These are phyloP conservation scores for Aspergillus pseudoviridinutans DNA, from an alignment of 2,329 filamentous ascomycete genomes.

Conservation along the genomic window DNA sequence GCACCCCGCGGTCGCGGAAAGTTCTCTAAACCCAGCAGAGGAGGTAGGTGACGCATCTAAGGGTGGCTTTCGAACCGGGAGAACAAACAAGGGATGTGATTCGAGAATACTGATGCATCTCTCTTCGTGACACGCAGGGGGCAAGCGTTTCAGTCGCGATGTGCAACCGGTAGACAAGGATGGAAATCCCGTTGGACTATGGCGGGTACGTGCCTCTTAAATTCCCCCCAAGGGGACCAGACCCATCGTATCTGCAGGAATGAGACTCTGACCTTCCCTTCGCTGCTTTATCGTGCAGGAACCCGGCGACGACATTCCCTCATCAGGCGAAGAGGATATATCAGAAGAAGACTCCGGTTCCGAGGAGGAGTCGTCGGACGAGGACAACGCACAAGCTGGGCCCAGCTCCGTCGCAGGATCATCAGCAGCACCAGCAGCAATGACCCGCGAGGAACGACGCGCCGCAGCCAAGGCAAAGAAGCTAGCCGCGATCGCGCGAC, in stretches of 20 bases:
- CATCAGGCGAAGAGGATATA: slow-evolving; percentile 50
- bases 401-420: slow-evolving; percentile 38
- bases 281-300: slow-evolving; percentile 23
- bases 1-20: slow-evolving; percentile 74
- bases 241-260: no score
- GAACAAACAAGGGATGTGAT: background rate
- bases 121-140: slow-evolving; percentile 54
- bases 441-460: slow-evolving; percentile 84
- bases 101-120: background rate
- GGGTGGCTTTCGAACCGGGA: background rate
- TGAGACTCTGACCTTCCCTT: no score
- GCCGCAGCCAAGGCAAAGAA: slow-evolving; percentile 87
- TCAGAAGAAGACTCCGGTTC: slow-evolving; percentile 45
- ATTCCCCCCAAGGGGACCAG: no score
- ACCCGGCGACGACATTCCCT: slow-evolving; percentile 30
- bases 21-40: slow-evolving; percentile 88
- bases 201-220: slow-evolving; percentile 56
- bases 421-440: slow-evolving; percentile 7
- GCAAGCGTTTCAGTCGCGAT: slow-evolving; percentile 92
- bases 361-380: slow-evolving; percentile 34
- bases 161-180: slow-evolving; percentile 84
- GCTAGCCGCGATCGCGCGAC: slow-evolving; percentile 76
- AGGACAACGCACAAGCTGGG: slow-evolving; percentile 34
- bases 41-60: slow-evolving; percentile 57
- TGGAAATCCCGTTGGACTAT: slow-evolving; percentile 85